These are phyloP conservation scores for Boletus sp. DNA, from an alignment of 768 basidiomycete species.

Conservation along the genomic window DNA sequence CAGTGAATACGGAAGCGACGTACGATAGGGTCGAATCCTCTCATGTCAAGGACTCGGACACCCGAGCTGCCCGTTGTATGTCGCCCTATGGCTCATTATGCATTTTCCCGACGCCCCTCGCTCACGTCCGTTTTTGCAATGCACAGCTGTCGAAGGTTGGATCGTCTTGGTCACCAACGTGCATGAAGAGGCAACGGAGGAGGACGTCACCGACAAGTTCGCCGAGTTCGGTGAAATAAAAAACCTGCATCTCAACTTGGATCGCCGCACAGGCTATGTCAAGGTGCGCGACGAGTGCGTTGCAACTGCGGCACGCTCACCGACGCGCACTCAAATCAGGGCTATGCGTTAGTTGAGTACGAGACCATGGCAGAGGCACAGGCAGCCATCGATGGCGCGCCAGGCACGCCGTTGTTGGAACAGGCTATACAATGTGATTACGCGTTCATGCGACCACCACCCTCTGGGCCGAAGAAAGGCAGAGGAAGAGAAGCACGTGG, in stretches of 20 bases:
- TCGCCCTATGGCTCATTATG: constrained; percentile 18
- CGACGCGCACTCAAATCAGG: constrained; percentile 45
- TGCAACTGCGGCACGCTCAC: neutral
- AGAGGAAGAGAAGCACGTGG: constrained; percentile 57
- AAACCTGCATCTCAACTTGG: constrained; percentile 95
- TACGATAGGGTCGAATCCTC: constrained; percentile 79
- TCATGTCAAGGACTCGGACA: constrained; percentile 63
- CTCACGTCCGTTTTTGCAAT: constrained; percentile 11
- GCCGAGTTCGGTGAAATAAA: constrained; percentile 96
- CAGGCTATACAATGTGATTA: constrained; percentile 88
- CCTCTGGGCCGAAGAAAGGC: constrained; percentile 77
- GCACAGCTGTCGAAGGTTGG: constrained; percentile 95
- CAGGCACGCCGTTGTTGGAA: constrained; percentile 79
- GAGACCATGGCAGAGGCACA: constrained; percentile 94
- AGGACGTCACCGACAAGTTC: constrained; percentile 95
- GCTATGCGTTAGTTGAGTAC: constrained; percentile 97
- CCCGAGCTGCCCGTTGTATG: constrained; percentile 83
- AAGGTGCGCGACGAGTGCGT: constrained; percentile 58
- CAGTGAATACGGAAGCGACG: constrained; percentile 58
- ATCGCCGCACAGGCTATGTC: constrained; percentile 96
- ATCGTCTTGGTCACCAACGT: constrained; percentile 95
- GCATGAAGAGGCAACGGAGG: constrained; percentile 97
- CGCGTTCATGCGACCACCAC: constrained; percentile 84
- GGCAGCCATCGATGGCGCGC: constrained; percentile 86
- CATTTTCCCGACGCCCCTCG: neutral